Evolutionary conservation across 2,329 filamentous ascomycete genomes (phyloP).

Genomic region (Boeremia lycopersici): DNA sequence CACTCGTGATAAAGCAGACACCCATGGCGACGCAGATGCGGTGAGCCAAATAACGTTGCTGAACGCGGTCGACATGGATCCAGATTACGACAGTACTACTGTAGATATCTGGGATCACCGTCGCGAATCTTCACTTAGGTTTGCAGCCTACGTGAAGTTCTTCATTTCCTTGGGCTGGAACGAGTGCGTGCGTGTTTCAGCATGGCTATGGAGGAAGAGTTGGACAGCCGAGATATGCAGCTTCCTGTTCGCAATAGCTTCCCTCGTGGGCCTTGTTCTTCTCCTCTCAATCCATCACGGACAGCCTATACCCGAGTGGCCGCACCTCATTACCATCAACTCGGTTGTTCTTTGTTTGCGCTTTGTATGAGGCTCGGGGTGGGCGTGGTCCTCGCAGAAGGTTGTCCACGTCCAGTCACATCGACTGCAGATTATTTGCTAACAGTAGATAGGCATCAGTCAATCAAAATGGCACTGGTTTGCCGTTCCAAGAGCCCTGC

Average conservation of each 20-base stretch:
- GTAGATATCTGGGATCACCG: no score
- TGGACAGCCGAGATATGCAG: conserved; percentile 2
- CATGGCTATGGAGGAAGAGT: background rate
- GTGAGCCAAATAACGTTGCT: no score
- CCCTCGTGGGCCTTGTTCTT: background rate
- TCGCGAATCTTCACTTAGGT: no score
- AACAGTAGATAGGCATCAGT: conserved; percentile 14
- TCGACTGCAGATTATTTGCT: no score
- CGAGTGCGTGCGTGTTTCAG: background rate
- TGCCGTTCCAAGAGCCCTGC: conserved; percentile 1
- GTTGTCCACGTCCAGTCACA: background rate
- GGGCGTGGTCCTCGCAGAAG: conserved; percentile 17
- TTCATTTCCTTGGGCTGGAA: background rate
- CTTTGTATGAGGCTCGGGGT: background rate
- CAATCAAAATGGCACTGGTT: conserved; percentile 23
- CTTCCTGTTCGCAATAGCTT: background rate
- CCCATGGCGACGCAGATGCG: no score
- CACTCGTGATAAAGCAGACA: no score
- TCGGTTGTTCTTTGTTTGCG: background rate
- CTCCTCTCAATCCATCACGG: background rate
- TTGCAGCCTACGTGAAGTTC: background rate
- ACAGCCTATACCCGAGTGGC: background rate
- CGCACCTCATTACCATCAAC: background rate
- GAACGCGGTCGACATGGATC: no score
- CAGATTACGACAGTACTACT: no score